Base-by-base conservation (phyloP, 495 filamentous ascomycete species). In the Annulohypoxylon stygium region DNA sequence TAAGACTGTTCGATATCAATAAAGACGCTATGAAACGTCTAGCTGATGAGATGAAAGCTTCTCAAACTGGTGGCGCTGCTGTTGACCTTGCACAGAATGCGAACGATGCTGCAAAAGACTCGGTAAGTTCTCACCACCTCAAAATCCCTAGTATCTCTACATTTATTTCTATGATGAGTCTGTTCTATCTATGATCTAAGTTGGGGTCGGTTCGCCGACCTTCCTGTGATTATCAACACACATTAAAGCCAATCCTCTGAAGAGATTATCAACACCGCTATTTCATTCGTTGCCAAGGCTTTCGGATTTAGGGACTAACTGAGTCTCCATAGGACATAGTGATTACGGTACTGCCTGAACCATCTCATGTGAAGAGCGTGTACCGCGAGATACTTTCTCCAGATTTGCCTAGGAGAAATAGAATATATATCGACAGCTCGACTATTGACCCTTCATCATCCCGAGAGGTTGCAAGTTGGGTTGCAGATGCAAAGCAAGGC, bases 381-480 rank as follows among this genome's bases (percentile, higher is more conserved):
- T 96, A 91, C 73, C 79, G 86, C 41, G 83, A 86, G 10, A 91
- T 97, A 66, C 82, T 93, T 25, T 81, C 77, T 16, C 79, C 72
- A 33, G 78, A 82, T n/a, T 79, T 89, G 4, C 78, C 86, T 8
- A n/a, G 58, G 14, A 75, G 78, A 20, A 80, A 88, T 50, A 89
- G 91, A 18, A 74, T 94, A 23, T 93, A 93, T 76, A 93, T 95
- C 71, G 93, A 95, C 72, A 91, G 88, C 62, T 97, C 93, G 3
- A 97, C 93, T 9, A 97, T 97, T 65, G 93, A 97, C 78, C 93
- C 93, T 0, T 84, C 88, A 18, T 90, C 93, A 1, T 94, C 92
- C 2, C 87, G 86, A 63, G 85, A 89, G 65, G 86, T 94, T 33
- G 90, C 91, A 7, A 84, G 87, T 37, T 83, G 84, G 12, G 87